Conservation (phyloP, 352 stramenopile species). For the Phytophthora constricta region DNA sequence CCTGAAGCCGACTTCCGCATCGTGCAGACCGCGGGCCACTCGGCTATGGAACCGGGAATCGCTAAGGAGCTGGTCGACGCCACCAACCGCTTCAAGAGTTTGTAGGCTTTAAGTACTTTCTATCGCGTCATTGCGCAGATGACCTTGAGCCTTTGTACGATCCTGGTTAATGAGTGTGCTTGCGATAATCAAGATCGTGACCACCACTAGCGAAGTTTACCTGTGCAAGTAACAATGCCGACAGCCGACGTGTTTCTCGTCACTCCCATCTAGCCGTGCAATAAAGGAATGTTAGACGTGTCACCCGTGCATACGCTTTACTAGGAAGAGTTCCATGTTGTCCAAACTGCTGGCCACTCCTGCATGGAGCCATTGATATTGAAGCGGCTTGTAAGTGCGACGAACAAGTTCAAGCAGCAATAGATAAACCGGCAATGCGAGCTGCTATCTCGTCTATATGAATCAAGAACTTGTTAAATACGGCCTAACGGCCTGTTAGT, state of each 20-base stretch:
- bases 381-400: slow-evolving; percentile 54
- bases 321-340: slow-evolving; percentile 79
- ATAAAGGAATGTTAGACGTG: slow-evolving; percentile 69
- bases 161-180: slow-evolving; percentile 1
- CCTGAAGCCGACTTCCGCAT: slow-evolving; percentile 75
- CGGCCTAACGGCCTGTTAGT: slow-evolving; percentile 32
- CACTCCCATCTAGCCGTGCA: slow-evolving; percentile 72
- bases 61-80: slow-evolving; percentile 73
- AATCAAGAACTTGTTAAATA: slow-evolving; percentile 32
- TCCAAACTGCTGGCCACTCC: slow-evolving; percentile 64
- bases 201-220: not conserved
- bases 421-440: slow-evolving; percentile 1
- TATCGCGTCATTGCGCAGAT: no score
- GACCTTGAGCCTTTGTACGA: not conserved
- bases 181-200: not conserved
- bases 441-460: not conserved
- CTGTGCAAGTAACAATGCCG: slow-evolving; percentile 1
- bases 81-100: slow-evolving; percentile 72
- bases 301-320: slow-evolving; percentile 83
- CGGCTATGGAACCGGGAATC: slow-evolving; percentile 77
- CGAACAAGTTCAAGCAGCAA: slow-evolving; percentile 13
- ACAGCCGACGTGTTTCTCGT: slow-evolving; percentile 67
- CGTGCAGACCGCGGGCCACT: slow-evolving; percentile 80
- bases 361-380: slow-evolving; percentile 53
- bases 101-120: slow-evolving; percentile 32